Conservation (phyloP, 345 rosid genomes). For the Firmiana major region DNA sequence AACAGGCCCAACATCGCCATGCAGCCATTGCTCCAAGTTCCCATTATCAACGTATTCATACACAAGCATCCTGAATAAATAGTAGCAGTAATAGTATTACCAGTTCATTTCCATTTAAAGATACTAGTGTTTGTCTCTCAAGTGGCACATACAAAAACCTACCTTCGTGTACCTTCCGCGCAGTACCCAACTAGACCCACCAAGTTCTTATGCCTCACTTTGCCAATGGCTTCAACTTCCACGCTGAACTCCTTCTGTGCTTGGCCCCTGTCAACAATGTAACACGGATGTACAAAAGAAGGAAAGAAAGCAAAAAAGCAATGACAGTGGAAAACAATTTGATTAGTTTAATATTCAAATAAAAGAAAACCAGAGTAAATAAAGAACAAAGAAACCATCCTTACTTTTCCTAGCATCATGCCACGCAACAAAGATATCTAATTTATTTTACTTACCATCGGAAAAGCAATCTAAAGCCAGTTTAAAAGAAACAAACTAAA, state of each 20-base stretch:
- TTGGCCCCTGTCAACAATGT: constrained; percentile 58
- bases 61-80: constrained; percentile 73
- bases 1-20: constrained; percentile 82
- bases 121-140: background rate
- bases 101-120: background rate
- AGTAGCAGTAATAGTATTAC: background rate
- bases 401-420: constrained; percentile 22
- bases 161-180: constrained; percentile 84
- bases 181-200: constrained; percentile 84
- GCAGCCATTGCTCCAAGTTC: constrained; percentile 97
- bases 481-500: background rate
- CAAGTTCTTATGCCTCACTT: constrained; percentile 88
- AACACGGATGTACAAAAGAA: background rate
- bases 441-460: background rate
- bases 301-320: constrained; percentile 7
- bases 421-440: background rate
- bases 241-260: constrained; percentile 95
- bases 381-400: constrained; percentile 22
- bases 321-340: background rate
- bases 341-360: background rate
- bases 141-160: constrained; percentile 2
- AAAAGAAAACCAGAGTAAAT: constrained; percentile 14
- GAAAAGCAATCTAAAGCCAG: background rate
- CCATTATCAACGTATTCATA: constrained; percentile 91
- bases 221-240: constrained; percentile 93